These are phyloP conservation scores for Phytophthora pini DNA, from an alignment of 352 stramenopile species.

Conservation along the genomic window DNA sequence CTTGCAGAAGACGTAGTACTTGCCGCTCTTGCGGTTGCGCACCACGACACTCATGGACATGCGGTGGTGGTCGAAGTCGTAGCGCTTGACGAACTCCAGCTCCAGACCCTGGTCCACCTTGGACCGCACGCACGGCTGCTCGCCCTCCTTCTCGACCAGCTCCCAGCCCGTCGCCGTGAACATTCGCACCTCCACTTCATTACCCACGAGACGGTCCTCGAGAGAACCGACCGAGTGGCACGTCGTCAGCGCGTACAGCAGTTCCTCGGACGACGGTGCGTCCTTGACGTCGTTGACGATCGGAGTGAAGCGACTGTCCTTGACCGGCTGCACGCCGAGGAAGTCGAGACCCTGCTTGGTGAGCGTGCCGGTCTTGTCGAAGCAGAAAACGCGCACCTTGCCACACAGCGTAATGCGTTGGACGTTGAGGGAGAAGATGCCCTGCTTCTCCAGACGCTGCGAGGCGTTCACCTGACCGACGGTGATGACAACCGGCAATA, in stretches of 20 bases:
- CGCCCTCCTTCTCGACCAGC: conserved; percentile 38
- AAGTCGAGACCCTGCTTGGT: conserved; percentile 92
- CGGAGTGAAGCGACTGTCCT: conserved; percentile 32
- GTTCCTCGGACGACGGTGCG: conserved; percentile 35
- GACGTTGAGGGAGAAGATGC: conserved; percentile 85
- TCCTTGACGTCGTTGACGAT: conserved; percentile 61
- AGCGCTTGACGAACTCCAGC: conserved; percentile 88
- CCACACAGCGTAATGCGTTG: conserved; percentile 86
- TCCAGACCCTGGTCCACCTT: conserved; percentile 32
- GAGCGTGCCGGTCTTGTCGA: conserved; percentile 94
- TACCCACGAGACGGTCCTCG: conserved; percentile 64
- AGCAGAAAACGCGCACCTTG: conserved; percentile 91
- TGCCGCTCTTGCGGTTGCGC: conserved; percentile 54
- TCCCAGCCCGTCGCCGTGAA: conserved; percentile 67
- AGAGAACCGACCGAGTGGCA: no score
- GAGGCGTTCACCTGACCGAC: conserved; percentile 87
- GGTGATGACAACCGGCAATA: conserved; percentile 89
- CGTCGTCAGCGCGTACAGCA: conserved; percentile 72
- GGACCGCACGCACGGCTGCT: conserved; percentile 54
- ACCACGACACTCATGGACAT: conserved; percentile 93
- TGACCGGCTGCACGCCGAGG: conserved; percentile 37
- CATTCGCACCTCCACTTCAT: conserved; percentile 80
- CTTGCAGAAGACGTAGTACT: conserved; percentile 88
- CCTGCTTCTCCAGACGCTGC: conserved; percentile 72
- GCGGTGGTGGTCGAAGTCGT: conserved; percentile 92